A percentile compares a stretch with the other conserved stretches of the same genome.
Conservation (phyloP, 139 green algal species). For the Raphidocelis subcapitata region DNA sequence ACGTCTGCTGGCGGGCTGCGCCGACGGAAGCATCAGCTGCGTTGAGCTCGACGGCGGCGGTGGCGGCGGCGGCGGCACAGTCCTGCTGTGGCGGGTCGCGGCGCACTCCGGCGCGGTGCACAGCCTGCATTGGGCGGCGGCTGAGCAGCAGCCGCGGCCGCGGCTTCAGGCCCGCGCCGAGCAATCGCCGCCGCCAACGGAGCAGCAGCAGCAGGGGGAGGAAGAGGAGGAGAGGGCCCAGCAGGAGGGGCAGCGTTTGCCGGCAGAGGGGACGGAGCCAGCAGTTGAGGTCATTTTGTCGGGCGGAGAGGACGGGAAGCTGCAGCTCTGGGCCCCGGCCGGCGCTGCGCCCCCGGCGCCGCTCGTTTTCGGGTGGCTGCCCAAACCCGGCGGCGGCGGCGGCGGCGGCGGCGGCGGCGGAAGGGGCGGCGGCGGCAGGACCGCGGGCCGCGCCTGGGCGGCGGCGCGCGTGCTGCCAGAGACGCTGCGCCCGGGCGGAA, state of each 20-base stretch:
- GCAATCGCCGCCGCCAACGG: constrained; percentile 3
- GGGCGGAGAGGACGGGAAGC: not conserved
- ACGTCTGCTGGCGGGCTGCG: constrained; percentile 11
- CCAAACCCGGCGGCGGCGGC: not conserved
- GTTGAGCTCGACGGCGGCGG: not conserved
- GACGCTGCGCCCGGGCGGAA: not conserved
- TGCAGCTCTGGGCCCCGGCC: not conserved
- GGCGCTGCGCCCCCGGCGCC: not conserved
- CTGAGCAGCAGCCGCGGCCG: not conserved
- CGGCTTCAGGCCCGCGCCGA: not conserved
- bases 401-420: not conserved
- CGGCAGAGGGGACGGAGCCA: not conserved
- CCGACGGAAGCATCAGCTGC: not conserved
- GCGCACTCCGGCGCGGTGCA: constrained; percentile 17
- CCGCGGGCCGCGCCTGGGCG: not conserved
- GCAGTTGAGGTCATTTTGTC: not conserved
- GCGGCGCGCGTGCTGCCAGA: not conserved
- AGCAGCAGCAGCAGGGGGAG: not conserved
- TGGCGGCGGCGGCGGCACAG: too few species aligned
- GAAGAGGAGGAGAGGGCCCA: not conserved
- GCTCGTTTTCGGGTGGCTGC: not conserved
- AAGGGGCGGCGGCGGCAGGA: not conserved
- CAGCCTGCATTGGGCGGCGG: not conserved
- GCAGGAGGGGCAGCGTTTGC: not conserved
- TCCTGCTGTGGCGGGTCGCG: not conserved